Conservation (phyloP, 345 rosid genomes). For the Gossypium rotundifolium region DNA sequence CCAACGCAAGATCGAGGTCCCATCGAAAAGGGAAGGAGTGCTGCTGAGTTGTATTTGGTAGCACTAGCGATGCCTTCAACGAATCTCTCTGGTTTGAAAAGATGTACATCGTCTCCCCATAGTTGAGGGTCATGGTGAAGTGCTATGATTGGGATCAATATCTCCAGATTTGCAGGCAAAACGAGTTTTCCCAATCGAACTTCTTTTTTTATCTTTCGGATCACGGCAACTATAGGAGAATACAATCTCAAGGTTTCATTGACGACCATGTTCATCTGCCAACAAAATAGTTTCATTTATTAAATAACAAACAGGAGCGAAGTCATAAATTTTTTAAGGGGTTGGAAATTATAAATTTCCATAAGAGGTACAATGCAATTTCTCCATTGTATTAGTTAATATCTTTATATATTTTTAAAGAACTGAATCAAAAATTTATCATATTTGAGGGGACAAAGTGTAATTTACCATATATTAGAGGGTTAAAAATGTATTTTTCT, state of each 20-base stretch:
- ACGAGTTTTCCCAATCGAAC: slow-evolving; percentile 25
- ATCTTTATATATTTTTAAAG: too few species aligned
- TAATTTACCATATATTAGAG: too few species aligned
- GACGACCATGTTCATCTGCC: slow-evolving; percentile 27
- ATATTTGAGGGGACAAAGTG: too few species aligned
- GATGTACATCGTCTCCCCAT: slow-evolving; percentile 40
- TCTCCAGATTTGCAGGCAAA: slow-evolving; percentile 22
- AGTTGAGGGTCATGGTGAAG: slow-evolving; percentile 29
- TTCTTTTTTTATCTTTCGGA: slow-evolving; percentile 17
- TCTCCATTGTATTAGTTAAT: too few species aligned
- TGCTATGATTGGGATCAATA: slow-evolving; percentile 15
- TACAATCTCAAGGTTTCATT: slow-evolving; percentile 33
- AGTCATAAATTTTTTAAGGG: too few species aligned
- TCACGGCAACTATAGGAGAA: slow-evolving; percentile 18
- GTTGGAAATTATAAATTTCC: too few species aligned
- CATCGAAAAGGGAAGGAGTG: slow-evolving; percentile 33
- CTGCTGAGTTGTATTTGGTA: slow-evolving; percentile 27
- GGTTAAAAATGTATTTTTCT: too few species aligned
- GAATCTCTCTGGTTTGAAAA: slow-evolving; percentile 43
- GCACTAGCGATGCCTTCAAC: slow-evolving; percentile 41
- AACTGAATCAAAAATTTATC: too few species aligned
- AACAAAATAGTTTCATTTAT: not conserved
- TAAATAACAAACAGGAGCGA: not conserved
- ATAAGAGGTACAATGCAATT: too few species aligned
- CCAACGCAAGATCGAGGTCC: slow-evolving; percentile 42